Percentiles rank a stretch among this genome's conserved stretches.
phyloP scores from a whole-genome alignment of 2,329 filamentous ascomycete species.

The Aspergillus fructus region DNA sequence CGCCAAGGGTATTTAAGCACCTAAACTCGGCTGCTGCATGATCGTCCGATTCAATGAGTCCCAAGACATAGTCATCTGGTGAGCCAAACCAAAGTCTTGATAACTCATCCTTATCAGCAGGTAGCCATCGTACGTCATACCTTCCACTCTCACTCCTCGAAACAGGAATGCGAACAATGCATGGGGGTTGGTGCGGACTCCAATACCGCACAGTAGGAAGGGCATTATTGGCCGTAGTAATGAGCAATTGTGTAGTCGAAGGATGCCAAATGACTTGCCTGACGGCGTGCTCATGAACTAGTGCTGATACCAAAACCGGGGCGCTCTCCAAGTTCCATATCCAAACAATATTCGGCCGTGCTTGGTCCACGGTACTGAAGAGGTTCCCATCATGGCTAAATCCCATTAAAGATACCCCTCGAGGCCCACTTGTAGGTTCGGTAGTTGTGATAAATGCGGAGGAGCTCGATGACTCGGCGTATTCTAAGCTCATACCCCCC shows the following conservation, averaged over 20 bases:
- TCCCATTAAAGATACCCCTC: constrained; percentile 40
- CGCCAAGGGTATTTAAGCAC: constrained; percentile 28
- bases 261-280: constrained; percentile 43
- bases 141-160: constrained; percentile 34
- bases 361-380: constrained; percentile 41
- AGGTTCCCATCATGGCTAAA: constrained; percentile 39
- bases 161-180: constrained; percentile 32
- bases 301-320: constrained; percentile 31
- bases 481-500: constrained; percentile 33
- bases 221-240: constrained; percentile 37
- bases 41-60: constrained; percentile 26
- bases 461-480: constrained; percentile 38
- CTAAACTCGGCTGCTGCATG: constrained; percentile 24
- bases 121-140: constrained; percentile 37
- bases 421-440: constrained; percentile 28
- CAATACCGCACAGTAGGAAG: constrained; percentile 34
- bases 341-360: constrained; percentile 45
- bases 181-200: constrained; percentile 29
- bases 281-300: constrained; percentile 45
- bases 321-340: constrained; percentile 41
- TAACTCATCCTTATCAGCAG: constrained; percentile 19
- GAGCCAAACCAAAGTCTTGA: constrained; percentile 37
- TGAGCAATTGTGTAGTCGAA: constrained; percentile 36
- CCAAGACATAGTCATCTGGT: constrained; percentile 35
- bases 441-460: constrained; percentile 34